Evolutionary conservation across 352 stramenopile species (phyloP).

Genomic region (Saprolegnia parasitica): DNA sequence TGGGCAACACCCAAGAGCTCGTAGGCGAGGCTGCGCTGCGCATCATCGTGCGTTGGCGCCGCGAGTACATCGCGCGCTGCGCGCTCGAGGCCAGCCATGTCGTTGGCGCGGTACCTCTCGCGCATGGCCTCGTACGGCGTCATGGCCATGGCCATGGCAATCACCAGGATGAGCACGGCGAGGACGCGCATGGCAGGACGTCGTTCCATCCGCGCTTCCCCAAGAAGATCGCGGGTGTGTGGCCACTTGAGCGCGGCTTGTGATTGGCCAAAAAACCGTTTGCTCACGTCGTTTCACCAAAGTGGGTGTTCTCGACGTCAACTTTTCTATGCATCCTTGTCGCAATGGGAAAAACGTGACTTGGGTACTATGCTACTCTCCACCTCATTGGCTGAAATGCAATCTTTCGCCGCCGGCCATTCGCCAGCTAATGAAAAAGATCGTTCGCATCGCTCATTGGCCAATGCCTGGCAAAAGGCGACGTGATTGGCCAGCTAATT

Average conservation of each 20-base stretch:
- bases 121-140: background rate
- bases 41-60: background rate
- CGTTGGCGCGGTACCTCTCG: conserved; percentile 38
- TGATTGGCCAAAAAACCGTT: background rate
- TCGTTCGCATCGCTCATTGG: background rate
- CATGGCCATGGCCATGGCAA: background rate
- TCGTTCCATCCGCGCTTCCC: background rate
- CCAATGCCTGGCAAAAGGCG: background rate
- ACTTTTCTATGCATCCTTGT: background rate
- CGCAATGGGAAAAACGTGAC: background rate
- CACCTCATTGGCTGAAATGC: conserved; percentile 3
- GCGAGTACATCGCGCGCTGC: conserved; percentile 28
- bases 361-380: background rate
- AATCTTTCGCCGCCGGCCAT: background rate
- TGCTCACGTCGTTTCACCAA: background rate
- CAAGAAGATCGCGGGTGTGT: background rate
- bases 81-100: conserved; percentile 49
- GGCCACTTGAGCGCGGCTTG: background rate
- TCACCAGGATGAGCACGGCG: background rate
- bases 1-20: conserved; percentile 66
- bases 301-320: background rate
- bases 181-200: background rate
- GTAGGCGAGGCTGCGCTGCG: conserved; percentile 35
- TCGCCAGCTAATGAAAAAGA: conserved; percentile 11
- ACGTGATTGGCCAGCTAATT: conserved; percentile 7